Conservation (phyloP, 2,329 filamentous ascomycete genomes). For the Ophiocordyceps camponoti-leonardi region DNA sequence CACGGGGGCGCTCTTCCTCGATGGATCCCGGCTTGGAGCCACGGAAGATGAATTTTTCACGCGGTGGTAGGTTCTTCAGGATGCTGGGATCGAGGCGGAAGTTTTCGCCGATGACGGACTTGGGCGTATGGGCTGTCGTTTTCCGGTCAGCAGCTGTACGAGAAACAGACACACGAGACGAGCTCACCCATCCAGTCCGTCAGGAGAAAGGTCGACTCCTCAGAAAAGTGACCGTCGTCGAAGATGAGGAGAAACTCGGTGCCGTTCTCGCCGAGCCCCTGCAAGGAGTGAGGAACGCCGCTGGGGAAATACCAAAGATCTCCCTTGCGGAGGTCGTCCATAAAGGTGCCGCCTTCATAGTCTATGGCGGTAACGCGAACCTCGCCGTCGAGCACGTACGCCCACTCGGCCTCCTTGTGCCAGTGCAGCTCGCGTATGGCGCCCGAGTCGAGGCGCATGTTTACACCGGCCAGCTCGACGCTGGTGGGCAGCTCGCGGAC, state of each 20-base stretch:
- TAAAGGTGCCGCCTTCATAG: conserved; percentile 58
- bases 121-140: conserved; percentile 45
- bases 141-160: neutral
- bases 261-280: conserved; percentile 49
- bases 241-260: conserved; percentile 32
- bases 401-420: conserved; percentile 71
- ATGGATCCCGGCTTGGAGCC: conserved; percentile 48
- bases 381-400: conserved; percentile 52
- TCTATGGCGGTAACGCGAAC: conserved; percentile 59
- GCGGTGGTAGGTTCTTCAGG: conserved; percentile 48
- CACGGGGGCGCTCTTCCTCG: conserved; percentile 43
- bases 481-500: conserved; percentile 46
- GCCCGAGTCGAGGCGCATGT: conserved; percentile 59
- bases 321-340: conserved; percentile 60
- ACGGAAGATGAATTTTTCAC: conserved; percentile 64
- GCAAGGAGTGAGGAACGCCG: conserved; percentile 61
- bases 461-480: conserved; percentile 57
- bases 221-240: conserved; percentile 32
- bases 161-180: neutral
- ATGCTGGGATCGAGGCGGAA: conserved; percentile 56
- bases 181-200: conserved; percentile 53
- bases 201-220: conserved; percentile 53
- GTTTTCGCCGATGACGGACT: conserved; percentile 56
- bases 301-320: conserved; percentile 72
- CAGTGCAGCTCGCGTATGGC: conserved; percentile 65